These are phyloP conservation scores for Pseudogymnoascus sp. DNA, from an alignment of 2,329 filamentous ascomycete species.

Conservation along the genomic window DNA sequence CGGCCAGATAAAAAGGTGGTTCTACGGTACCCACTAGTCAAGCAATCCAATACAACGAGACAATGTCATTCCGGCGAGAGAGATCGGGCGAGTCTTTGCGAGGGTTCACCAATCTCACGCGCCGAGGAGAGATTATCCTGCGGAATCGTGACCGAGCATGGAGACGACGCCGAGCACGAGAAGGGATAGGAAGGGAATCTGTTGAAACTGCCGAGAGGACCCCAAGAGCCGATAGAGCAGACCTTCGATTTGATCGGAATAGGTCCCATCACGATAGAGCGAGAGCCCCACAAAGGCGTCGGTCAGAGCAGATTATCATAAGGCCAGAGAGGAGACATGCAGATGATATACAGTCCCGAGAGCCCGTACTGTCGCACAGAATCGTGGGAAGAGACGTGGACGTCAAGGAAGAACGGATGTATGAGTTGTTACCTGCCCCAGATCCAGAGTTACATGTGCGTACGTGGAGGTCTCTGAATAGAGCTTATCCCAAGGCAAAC, in stretches of 20 bases:
- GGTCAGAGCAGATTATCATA: background rate
- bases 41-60: background rate
- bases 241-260: background rate
- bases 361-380: background rate
- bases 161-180: background rate
- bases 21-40: background rate
- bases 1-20: background rate
- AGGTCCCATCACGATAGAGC: background rate
- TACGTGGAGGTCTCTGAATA: background rate
- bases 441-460: background rate
- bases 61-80: background rate
- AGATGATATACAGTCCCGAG: background rate
- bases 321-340: background rate
- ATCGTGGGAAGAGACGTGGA: background rate
- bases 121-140: background rate
- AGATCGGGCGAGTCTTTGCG: background rate
- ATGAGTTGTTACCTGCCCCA: background rate
- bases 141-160: background rate
- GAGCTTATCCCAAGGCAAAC: background rate
- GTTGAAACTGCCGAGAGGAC: background rate
- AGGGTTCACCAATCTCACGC: background rate
- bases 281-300: too few relatives aligned
- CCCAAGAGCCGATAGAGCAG: background rate
- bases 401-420: background rate
- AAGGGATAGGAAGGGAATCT: background rate